phyloP scores from a whole-genome alignment of 2,329 filamentous ascomycete species.

The Diaporthe caulivora region DNA sequence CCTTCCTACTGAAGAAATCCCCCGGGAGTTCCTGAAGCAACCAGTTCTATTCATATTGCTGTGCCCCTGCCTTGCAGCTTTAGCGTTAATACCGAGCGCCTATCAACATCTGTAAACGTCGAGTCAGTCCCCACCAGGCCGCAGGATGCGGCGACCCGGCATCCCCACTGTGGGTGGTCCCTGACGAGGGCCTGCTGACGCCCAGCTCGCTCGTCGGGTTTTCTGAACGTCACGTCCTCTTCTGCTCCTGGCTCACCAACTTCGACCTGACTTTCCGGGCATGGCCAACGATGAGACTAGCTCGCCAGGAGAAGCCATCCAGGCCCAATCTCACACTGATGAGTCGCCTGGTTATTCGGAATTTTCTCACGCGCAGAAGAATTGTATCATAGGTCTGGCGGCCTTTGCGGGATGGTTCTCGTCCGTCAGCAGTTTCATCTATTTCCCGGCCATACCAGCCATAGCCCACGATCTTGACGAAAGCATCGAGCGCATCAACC shows the following conservation, averaged over 20 bases:
- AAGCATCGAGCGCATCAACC: slow-evolving; percentile 40
- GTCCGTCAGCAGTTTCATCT: slow-evolving; percentile 37
- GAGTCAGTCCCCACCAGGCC: neutral
- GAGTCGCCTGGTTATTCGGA: neutral
- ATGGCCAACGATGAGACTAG: neutral
- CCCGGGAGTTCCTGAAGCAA: too few relatives aligned
- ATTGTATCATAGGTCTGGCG: slow-evolving; percentile 5
- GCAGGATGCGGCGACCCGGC: neutral
- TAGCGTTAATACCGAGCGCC: neutral
- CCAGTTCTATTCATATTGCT: neutral
- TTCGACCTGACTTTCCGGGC: neutral
- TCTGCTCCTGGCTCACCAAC: neutral
- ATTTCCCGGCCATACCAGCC: slow-evolving; percentile 41
- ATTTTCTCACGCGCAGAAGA: slow-evolving; percentile 16
- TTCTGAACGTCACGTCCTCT: neutral
- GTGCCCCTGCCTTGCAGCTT: neutral
- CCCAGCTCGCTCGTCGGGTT: too few relatives aligned
- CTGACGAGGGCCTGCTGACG: neutral
- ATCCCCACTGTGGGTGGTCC: neutral
- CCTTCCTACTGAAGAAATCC: too few relatives aligned
- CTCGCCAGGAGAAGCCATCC: neutral
- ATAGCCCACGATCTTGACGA: slow-evolving; percentile 38
- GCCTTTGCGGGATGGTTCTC: slow-evolving; percentile 30
- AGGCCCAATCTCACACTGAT: neutral
- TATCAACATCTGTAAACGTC: neutral